phyloP scores from a whole-genome alignment of 2,329 filamentous ascomycete genomes.

The Colletotrichum gigasporum region DNA sequence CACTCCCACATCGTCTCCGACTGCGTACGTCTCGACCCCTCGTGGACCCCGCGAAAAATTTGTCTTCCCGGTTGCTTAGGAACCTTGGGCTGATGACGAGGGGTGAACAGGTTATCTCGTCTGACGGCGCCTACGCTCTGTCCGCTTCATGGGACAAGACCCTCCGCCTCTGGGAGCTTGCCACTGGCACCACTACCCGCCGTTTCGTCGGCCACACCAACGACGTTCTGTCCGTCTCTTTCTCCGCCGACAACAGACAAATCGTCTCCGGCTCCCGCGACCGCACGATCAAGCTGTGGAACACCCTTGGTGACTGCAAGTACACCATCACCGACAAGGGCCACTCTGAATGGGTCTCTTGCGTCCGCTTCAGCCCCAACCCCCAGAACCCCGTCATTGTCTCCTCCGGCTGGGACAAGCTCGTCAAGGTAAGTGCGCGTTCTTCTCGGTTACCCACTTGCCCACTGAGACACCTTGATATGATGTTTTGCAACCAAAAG shows the following conservation, averaged over 20 bases:
- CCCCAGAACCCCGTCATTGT: constrained; percentile 99
- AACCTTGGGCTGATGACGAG: constrained; percentile 48
- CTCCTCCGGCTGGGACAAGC: constrained; percentile 98
- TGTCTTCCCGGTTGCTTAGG: constrained; percentile 3
- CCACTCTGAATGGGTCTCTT: constrained; percentile 99
- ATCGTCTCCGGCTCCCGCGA: constrained; percentile 99
- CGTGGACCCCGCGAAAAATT: constrained; percentile 15
- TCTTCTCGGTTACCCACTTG: constrained; percentile 1
- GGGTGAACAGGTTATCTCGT: constrained; percentile 87
- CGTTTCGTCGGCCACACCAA: constrained; percentile 99
- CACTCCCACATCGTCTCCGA: constrained; percentile 99
- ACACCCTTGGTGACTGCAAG: constrained; percentile 99
- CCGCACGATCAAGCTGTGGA: constrained; percentile 99
- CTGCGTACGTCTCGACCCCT: constrained; percentile 77
- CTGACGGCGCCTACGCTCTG: constrained; percentile 98
- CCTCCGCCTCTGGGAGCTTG: constrained; percentile 98
- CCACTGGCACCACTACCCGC: constrained; percentile 95
- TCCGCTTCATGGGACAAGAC: constrained; percentile 99
- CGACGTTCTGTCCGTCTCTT: constrained; percentile 99
- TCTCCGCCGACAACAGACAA: constrained; percentile 99
- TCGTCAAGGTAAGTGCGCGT: constrained; percentile 89
- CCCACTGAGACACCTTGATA: constrained; percentile 57
- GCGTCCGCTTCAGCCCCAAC: constrained; percentile 99
- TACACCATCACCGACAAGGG: constrained; percentile 99
- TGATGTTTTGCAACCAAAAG: constrained; percentile 93